Evolutionary conservation across 2,329 filamentous ascomycete genomes (phyloP).

Genomic region (Pezicula neosporulosa): DNA sequence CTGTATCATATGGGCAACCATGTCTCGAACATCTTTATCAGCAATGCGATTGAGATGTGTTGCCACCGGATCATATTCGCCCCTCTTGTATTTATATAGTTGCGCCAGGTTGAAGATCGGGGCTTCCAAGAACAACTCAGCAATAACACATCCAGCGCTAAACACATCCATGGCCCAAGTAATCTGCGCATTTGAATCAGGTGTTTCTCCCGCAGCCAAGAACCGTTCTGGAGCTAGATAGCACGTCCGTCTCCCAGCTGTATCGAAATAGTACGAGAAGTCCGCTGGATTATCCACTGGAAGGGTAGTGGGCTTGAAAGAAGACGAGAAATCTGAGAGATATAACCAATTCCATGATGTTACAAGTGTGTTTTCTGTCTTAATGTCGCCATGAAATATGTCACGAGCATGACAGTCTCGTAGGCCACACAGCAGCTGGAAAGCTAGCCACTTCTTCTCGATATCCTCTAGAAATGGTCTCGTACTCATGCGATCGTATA

Average conservation of each 20-base stretch:
- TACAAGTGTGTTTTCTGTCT: conserved; percentile 93
- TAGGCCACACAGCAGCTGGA: conserved; percentile 88
- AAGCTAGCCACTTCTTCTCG: conserved; percentile 98
- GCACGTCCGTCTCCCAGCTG: conserved; percentile 85
- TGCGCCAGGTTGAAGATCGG: conserved; percentile 98
- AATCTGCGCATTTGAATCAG: conserved; percentile 59
- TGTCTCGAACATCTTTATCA: conserved; percentile 79
- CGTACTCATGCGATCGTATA: conserved; percentile 96
- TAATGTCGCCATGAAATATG: conserved; percentile 96
- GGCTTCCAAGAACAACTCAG: conserved; percentile 89
- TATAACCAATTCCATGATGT: conserved; percentile 99
- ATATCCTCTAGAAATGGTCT: conserved; percentile 95
- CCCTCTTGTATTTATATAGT: conserved; percentile 88
- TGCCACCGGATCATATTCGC: conserved; percentile 85
- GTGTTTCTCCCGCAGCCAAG: conserved; percentile 64
- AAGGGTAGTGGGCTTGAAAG: conserved; percentile 89
- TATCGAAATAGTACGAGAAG: conserved; percentile 97
- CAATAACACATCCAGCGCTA: conserved; percentile 93
- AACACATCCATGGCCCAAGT: conserved; percentile 99
- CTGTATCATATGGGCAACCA: conserved; percentile 96
- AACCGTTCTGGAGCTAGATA: conserved; percentile 96
- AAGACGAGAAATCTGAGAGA: conserved; percentile 92
- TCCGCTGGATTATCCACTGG: conserved; percentile 96
- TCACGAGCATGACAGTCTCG: conserved; percentile 87
- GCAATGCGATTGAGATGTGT: conserved; percentile 82